These are phyloP conservation scores for Apiospora marii DNA, from an alignment of 2,329 filamentous ascomycete genomes.

Conservation along the genomic window DNA sequence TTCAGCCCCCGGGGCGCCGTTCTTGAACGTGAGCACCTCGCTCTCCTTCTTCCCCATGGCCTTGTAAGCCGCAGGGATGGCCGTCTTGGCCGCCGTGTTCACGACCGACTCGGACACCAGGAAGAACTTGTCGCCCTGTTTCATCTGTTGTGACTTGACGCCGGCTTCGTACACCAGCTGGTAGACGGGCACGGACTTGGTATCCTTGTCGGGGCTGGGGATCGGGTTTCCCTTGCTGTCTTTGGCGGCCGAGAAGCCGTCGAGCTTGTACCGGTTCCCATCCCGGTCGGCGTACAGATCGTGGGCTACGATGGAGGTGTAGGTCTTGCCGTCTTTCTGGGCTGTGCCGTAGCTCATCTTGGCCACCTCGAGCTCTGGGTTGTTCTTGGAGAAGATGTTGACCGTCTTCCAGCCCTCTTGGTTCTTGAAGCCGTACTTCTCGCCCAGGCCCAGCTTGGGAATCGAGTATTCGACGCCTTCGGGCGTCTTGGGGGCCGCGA, in stretches of 20 bases:
- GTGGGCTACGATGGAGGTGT: neutral
- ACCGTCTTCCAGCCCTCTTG: neutral
- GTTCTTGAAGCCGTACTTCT: neutral
- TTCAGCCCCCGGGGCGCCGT: neutral
- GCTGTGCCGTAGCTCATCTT: neutral
- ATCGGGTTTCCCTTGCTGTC: neutral
- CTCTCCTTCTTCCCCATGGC: neutral
- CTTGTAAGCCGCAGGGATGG: neutral
- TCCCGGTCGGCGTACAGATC: neutral
- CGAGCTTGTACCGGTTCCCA: constrained; percentile 2
- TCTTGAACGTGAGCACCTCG: neutral
- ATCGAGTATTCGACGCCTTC: neutral
- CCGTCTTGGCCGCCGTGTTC: neutral
- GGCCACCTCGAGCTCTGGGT: neutral
- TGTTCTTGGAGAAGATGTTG: neutral
- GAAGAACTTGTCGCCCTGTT: neutral
- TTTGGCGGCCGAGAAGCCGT: neutral
- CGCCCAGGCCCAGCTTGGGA: neutral
- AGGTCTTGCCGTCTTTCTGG: neutral
- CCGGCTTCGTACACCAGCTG: neutral
- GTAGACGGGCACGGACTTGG: neutral
- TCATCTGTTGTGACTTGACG: neutral
- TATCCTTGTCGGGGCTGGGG: neutral
- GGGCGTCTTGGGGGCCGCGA: neutral
- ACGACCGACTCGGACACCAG: neutral